These are phyloP conservation scores for Zopfia rhizophila DNA, from an alignment of 2,329 filamentous ascomycete genomes.

Conservation along the genomic window DNA sequence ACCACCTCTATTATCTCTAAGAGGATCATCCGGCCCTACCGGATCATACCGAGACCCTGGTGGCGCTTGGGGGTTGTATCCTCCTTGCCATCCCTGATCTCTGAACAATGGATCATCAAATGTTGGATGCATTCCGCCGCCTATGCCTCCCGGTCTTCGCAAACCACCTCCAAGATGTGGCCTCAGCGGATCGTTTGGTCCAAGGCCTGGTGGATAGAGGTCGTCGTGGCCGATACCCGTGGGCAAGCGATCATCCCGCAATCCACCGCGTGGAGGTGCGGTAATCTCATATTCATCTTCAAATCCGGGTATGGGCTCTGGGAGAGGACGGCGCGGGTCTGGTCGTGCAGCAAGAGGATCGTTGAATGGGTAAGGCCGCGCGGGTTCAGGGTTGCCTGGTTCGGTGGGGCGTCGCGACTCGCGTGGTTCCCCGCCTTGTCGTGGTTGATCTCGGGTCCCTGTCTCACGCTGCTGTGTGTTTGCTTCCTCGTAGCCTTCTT, in stretches of 20 bases:
- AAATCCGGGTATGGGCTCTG: slow-evolving; percentile 88
- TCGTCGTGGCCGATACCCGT: slow-evolving; percentile 85
- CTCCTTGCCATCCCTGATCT: slow-evolving; percentile 63
- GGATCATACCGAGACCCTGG: slow-evolving; percentile 95
- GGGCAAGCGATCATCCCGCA: slow-evolving; percentile 63
- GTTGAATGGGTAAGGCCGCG: slow-evolving; percentile 73
- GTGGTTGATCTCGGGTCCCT: slow-evolving; percentile 44
- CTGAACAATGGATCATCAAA: slow-evolving; percentile 91
- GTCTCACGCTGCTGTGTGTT: slow-evolving; percentile 42
- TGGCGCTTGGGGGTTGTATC: slow-evolving; percentile 77
- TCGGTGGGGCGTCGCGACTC: slow-evolving; percentile 55
- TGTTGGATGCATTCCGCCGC: slow-evolving; percentile 92
- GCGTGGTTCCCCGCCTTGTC: slow-evolving; percentile 26
- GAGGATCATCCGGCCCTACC: slow-evolving; percentile 65
- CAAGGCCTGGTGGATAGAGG: slow-evolving; percentile 85
- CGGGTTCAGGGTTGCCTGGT: slow-evolving; percentile 66
- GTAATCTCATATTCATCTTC: slow-evolving; percentile 92
- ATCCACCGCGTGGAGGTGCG: slow-evolving; percentile 68
- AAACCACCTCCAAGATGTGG: slow-evolving; percentile 71
- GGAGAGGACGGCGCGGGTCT: slow-evolving; percentile 68
- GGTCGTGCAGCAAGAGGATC: slow-evolving; percentile 72
- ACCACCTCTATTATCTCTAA: slow-evolving; percentile 47
- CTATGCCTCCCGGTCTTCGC: slow-evolving; percentile 68
- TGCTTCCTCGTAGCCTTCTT: slow-evolving; percentile 78
- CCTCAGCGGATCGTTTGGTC: slow-evolving; percentile 83